Conservation (phyloP, 2,329 filamentous ascomycete genomes). For the Trichophyton verrucosum region DNA sequence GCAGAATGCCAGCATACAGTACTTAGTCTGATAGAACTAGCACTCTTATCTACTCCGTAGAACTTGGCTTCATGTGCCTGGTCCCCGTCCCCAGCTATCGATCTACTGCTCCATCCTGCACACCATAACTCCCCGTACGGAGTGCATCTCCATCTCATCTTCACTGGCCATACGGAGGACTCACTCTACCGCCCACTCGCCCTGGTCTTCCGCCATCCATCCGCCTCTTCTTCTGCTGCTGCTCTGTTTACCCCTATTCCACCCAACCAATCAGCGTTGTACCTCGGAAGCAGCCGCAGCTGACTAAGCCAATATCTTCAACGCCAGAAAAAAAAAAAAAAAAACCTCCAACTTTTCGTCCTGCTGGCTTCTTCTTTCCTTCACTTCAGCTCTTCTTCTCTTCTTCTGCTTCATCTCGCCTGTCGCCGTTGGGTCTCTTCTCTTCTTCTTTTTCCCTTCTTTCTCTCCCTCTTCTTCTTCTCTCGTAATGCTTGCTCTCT, state of each 20-base stretch:
- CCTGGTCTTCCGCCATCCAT: neutral
- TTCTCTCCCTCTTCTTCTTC: conserved; percentile 3
- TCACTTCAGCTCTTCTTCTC: neutral
- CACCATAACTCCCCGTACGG: too few relatives aligned
- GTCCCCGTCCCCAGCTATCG: too few relatives aligned
- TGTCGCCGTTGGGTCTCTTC: neutral
- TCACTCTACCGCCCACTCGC: too few relatives aligned
- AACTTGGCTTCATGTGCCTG: neutral
- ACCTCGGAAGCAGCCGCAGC: neutral
- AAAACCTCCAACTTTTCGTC: conserved; percentile 1
- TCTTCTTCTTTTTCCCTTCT: neutral
- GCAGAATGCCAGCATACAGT: too few relatives aligned
- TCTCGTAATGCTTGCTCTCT: conserved; percentile 4
- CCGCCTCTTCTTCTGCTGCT: neutral
- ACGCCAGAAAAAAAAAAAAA: neutral
- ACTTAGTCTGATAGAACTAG: neutral
- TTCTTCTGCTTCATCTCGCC: neutral
- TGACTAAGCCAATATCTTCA: neutral
- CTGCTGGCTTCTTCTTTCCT: neutral
- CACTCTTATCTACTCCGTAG: too few relatives aligned
- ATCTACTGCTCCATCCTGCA: too few relatives aligned
- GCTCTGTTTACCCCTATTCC: neutral
- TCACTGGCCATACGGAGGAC: too few relatives aligned
- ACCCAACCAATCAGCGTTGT: neutral
- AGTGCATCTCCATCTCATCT: too few relatives aligned